phyloP scores from a whole-genome alignment of 1,284 basidiomycete genomes.

The Ceraceosorus guamensis region DNA sequence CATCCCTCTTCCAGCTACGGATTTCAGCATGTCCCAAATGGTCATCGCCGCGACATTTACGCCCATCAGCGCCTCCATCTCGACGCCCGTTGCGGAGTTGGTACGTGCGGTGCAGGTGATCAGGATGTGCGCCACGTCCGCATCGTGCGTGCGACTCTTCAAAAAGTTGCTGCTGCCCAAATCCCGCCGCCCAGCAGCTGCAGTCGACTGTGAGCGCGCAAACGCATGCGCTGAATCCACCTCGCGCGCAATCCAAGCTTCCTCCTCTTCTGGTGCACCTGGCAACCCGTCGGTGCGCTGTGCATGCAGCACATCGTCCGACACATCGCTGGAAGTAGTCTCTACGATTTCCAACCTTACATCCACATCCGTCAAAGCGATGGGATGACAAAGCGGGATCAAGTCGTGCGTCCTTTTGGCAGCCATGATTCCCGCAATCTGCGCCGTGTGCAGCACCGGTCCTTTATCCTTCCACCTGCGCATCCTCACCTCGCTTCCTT shows the following conservation, averaged over 20 bases:
- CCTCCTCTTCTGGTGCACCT: background rate
- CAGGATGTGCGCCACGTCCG: conserved; percentile 15
- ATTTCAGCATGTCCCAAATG: conserved; percentile 88
- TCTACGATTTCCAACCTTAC: conserved; percentile 55
- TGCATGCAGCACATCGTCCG: background rate
- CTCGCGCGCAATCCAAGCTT: background rate
- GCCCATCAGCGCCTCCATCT: conserved; percentile 86
- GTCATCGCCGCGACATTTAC: conserved; percentile 71
- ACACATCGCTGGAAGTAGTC: background rate
- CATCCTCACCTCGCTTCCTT: background rate
- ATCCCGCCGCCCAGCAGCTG: no score
- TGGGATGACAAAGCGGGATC: conserved; percentile 77
- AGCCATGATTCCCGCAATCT: conserved; percentile 76
- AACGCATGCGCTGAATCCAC: no score
- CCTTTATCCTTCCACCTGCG: conserved; percentile 49
- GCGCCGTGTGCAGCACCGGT: conserved; percentile 59
- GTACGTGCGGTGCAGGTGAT: conserved; percentile 30
- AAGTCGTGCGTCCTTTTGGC: conserved; percentile 62
- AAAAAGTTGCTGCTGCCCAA: no score
- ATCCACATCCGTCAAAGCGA: conserved; percentile 63
- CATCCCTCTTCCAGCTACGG: conserved; percentile 77
- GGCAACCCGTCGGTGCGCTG: background rate
- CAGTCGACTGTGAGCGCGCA: no score
- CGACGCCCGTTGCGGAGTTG: conserved; percentile 59
- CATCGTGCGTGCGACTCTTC: no score